A percentile compares a stretch with the other conserved stretches of the same genome.
Evolutionary conservation across 2,329 filamentous ascomycete species (phyloP).

Genomic region (Shiraia bambusicola): DNA sequence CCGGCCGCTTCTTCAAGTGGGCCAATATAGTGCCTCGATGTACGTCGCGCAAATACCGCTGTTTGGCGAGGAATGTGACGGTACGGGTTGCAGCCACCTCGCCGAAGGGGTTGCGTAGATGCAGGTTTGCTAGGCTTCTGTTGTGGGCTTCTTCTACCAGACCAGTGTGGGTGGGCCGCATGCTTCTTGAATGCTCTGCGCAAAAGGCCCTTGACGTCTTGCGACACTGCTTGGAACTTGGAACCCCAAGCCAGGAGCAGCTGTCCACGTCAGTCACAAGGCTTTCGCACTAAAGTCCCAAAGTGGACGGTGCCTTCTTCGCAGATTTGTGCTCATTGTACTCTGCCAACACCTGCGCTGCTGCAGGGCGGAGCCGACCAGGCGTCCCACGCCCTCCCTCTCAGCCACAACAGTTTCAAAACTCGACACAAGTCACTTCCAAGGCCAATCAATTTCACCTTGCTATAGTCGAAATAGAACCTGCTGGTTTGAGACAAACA

Average conservation of each 20-base stretch:
- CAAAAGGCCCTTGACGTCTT: neutral
- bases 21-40: slow-evolving; percentile 3
- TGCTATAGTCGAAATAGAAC: neutral
- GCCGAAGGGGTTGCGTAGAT: neutral
- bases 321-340: slow-evolving; percentile 5
- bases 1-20: slow-evolving; percentile 2
- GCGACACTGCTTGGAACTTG: slow-evolving; percentile 2
- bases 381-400: slow-evolving; percentile 6
- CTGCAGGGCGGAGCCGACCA: slow-evolving; percentile 13
- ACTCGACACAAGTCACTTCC: neutral
- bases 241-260: slow-evolving; percentile 1
- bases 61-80: slow-evolving; percentile 7
- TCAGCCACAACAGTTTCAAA: slow-evolving; percentile 2
- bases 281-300: neutral
- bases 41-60: slow-evolving; percentile 14
- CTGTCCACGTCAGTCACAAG: slow-evolving; percentile 3
- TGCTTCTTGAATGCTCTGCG: neutral
- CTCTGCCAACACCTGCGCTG: slow-evolving; percentile 10
- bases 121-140: neutral
- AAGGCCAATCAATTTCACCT: neutral
- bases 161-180: too few relatives aligned
- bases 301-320: slow-evolving; percentile 2
- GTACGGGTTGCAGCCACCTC: neutral
- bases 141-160: too few relatives aligned
- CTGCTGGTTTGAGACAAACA: neutral